Evolutionary conservation across 495 filamentous ascomycete genomes (phyloP).

Genomic region (Aspergillus diversus): DNA sequence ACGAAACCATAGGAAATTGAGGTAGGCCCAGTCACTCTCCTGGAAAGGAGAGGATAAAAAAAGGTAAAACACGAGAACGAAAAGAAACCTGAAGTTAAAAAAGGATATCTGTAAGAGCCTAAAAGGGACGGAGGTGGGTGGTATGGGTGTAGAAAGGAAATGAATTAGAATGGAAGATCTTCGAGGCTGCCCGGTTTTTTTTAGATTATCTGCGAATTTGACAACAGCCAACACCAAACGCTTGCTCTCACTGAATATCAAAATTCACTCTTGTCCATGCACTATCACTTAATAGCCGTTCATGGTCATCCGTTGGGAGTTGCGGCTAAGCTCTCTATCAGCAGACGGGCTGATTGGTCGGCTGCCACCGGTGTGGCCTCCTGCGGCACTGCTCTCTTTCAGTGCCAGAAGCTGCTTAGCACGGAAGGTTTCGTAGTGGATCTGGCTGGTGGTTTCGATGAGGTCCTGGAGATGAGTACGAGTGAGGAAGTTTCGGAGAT

Average conservation of each 20-base stretch:
- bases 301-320: conserved; percentile 95
- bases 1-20: conserved; percentile 36
- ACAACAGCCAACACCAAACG: conserved; percentile 17
- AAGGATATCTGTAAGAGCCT: conserved; percentile 53
- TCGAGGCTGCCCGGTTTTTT: conserved; percentile 17
- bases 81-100: conserved; percentile 42
- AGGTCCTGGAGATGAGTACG: conserved; percentile 96
- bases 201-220: conserved; percentile 14
- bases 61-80: conserved; percentile 27
- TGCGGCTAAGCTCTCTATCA: conserved; percentile 93
- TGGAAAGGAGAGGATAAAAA: conserved; percentile 29
- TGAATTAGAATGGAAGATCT: conserved; percentile 20
- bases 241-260: conserved; percentile 20
- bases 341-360: conserved; percentile 93
- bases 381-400: conserved; percentile 93
- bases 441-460: conserved; percentile 99
- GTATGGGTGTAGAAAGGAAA: conserved; percentile 23
- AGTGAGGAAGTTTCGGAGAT: conserved; percentile 95
- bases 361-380: conserved; percentile 64
- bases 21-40: conserved; percentile 26
- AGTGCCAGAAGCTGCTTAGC: conserved; percentile 97
- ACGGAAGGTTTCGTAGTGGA: conserved; percentile 99
- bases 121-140: conserved; percentile 40
- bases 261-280: conserved; percentile 15
- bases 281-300: conserved; percentile 79